phyloP scores from a whole-genome alignment of 345 rosid species.

The Boechera stricta region DNA sequence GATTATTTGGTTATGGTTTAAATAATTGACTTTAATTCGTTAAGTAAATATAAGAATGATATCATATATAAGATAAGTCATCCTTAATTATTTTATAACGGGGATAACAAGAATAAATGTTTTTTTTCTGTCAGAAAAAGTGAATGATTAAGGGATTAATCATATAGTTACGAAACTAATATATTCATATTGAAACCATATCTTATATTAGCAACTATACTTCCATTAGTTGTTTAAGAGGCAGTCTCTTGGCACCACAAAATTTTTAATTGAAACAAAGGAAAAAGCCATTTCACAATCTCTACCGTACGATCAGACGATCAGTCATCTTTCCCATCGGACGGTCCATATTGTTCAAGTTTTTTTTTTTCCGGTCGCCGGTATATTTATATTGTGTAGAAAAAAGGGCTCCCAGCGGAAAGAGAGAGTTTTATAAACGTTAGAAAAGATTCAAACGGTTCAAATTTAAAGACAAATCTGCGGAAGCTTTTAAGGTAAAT shows the following conservation, averaged over 20 bases:
- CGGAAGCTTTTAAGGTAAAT: conserved; percentile 52
- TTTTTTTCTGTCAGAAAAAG: too few species aligned
- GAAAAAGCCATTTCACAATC: too few species aligned
- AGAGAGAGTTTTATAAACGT: conserved; percentile 9
- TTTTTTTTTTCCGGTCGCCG: not conserved
- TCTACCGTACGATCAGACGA: not conserved
- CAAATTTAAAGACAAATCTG: conserved; percentile 50
- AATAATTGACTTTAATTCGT: not conserved
- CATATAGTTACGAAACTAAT: not conserved
- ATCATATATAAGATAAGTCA: not conserved
- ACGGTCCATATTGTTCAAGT: conserved; percentile 22
- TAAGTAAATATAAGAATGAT: not conserved
- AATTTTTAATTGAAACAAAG: not conserved
- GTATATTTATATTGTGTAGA: not conserved
- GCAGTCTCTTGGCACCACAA: not conserved
- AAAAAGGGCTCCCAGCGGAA: not conserved
- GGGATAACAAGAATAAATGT: not conserved
- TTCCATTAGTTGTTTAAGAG: not conserved
- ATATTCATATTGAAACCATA: not conserved
- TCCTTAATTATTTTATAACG: not conserved
- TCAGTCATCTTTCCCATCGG: conserved; percentile 7
- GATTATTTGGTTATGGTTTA: not conserved
- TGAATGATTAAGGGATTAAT: not conserved
- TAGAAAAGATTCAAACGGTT: conserved; percentile 36
- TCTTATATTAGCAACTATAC: not conserved